Base-by-base conservation (phyloP, 1,284 basidiomycete species). In the Tranzscheliella williamsii region DNA sequence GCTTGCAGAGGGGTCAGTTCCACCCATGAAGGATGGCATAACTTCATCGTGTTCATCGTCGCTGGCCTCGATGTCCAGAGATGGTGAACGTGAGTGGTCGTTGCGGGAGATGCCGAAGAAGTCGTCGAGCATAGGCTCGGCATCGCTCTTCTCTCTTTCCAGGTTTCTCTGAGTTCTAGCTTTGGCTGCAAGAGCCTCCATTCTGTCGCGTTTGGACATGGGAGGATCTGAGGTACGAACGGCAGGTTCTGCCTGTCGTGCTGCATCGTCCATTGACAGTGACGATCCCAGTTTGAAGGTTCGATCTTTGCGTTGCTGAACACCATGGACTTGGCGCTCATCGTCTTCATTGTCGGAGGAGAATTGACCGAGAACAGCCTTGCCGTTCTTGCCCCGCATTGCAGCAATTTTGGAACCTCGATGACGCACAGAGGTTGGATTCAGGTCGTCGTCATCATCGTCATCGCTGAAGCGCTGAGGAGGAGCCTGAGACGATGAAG, bases 41-140 rank as follows among this genome's bases (percentile, higher is more conserved):
- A 47, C 60, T 22, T 64, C 50, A 27, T 57, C 46, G 41, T 58
- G 45, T 26, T 58, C 61, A 2, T 51, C 47, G 38, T 60, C 51
- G 24, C 47, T 60, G 27, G 36, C 41, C 17, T 54, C 51, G 15
- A 55, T 56, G 23, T 63, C 52, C 32, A 58, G 48, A 12, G 50
- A 56, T 12, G 53, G 51, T 16, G 51, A 65, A 20, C 52, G 43
- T 29, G 48, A 55, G 8, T 9, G 6, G 4, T 38, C 42, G 5
- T 42, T 41, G 16, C 39, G 33, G 1, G 24, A 39, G 4, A 47
- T 53, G 5, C 20, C 34, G 13, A 61, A 49, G 36, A 61, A 61
- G 20, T 40, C 43, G 17, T 51, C 48, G 17, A 55, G 16, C 20
- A 55, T 47, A 2, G 52, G 43, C 8, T 62, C 58, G 5, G 40